phyloP scores from a whole-genome alignment of 1,284 basidiomycete species.

The Phenoliferia sp. region DNA sequence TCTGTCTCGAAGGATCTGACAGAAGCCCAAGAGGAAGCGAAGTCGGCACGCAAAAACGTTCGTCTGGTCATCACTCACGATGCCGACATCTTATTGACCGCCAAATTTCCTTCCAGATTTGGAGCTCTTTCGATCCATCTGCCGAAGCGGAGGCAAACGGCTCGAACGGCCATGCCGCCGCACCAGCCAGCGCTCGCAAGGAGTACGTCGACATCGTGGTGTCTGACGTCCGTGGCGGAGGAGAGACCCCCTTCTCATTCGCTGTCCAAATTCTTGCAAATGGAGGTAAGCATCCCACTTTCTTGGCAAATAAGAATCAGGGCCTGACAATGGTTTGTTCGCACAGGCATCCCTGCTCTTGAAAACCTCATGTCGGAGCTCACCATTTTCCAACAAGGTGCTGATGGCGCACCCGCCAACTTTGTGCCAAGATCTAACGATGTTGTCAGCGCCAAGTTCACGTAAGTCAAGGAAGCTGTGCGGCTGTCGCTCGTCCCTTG shows the following conservation, averaged over 20 bases:
- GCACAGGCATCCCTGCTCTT: constrained; percentile 63
- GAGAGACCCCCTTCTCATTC: constrained; percentile 71
- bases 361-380: constrained; percentile 94
- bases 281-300: constrained; percentile 12
- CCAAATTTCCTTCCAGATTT: constrained; percentile 55
- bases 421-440: constrained; percentile 64
- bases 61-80: constrained; percentile 38
- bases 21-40: constrained; percentile 62
- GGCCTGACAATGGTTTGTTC: not conserved
- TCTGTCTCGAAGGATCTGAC: constrained; percentile 75
- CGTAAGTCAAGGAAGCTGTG: constrained; percentile 36
- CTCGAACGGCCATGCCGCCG: constrained; percentile 46
- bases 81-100: no score
- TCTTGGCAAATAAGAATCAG: no score
- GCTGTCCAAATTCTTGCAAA: constrained; percentile 77
- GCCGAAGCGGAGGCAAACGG: constrained; percentile 50
- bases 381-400: constrained; percentile 69
- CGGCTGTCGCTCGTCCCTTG: not conserved
- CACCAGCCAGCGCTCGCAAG: constrained; percentile 47
- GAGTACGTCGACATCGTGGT: constrained; percentile 88
- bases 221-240: constrained; percentile 67
- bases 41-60: constrained; percentile 65
- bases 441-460: constrained; percentile 75
- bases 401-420: constrained; percentile 54
- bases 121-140: constrained; percentile 63